Percentiles rank a stretch among this genome's conserved stretches.
These are phyloP conservation scores for Chloranthus sessilifolius DNA, from an alignment of 164 flowering plant genomes.

Conservation along the genomic window DNA sequence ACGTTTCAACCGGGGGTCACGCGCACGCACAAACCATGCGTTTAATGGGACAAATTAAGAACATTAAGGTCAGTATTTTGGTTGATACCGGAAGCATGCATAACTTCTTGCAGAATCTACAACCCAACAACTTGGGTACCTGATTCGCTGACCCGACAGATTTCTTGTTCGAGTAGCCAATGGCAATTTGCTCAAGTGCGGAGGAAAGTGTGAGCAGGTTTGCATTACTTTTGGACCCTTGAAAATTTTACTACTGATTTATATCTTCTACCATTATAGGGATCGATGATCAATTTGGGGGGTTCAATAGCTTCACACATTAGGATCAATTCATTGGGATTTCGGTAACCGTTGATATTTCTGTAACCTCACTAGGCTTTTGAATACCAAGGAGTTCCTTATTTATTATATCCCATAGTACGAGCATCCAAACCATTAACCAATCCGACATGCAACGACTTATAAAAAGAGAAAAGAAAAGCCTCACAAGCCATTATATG, in stretches of 20 bases:
- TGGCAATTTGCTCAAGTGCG: not conserved
- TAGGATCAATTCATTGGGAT: not conserved
- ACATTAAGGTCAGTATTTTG: too few relatives aligned
- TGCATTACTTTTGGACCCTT: not conserved
- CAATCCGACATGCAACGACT: not conserved
- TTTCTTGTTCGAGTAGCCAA: not conserved
- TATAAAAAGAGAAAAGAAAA: not conserved
- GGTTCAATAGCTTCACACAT: not conserved
- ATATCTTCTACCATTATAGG: not conserved
- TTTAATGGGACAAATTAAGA: not conserved
- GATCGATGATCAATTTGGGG: constrained; percentile 1
- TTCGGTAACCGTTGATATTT: too few relatives aligned
- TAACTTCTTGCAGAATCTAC: not conserved
- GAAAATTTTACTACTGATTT: too few relatives aligned
- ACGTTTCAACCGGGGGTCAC: too few relatives aligned
- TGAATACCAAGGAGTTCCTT: not conserved
- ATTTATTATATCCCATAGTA: too few relatives aligned
- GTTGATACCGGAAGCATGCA: constrained; percentile 5
- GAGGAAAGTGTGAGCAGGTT: not conserved
- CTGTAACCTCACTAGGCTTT: not conserved
- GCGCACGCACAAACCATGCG: too few relatives aligned
- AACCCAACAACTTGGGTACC: not conserved
- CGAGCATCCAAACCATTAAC: too few relatives aligned
- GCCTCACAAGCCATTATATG: not conserved
- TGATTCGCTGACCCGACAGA: not conserved